Base-by-base conservation (phyloP, 768 basidiomycete species). In the Macrolepiota dolichaula region DNA sequence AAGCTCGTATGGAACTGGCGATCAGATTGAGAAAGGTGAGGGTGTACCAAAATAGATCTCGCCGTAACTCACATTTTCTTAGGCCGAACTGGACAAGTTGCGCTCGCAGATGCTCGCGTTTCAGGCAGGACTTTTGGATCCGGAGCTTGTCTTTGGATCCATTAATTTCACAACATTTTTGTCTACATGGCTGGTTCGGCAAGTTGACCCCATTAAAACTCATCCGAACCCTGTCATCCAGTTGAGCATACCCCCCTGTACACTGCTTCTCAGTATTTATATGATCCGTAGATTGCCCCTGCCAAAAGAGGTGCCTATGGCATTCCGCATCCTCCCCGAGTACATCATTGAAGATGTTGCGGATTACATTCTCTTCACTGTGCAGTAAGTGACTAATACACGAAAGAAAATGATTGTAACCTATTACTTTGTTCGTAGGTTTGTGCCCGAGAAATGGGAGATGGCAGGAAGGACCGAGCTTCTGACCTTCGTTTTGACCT, bases 331-430 rank as follows among this genome's bases (percentile, higher is more conserved):
- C 57, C 81, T 98, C 29, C 97, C 97, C 0, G 97, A 99, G 72
- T 96, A 95, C 70, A 83, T 97, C 13, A 73, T 98, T 44, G 97
- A 98, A 70, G 96, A 98, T 69, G 85, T 98, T 5, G 89, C 94
- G 1, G 94, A 96, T 61, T 96, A 92, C 69, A 81, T 92, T 57
- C 81, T 89, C 56, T 98, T 94, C 70, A 81, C 90, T 15, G 85
- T 92, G 10, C 86, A 89, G 92, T 95, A 67, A 62, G 86, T 40
- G 7, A 11, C 22, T 15, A 17, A 17, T 17, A n/a, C 3, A 9
- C 22, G 27, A 11, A 32, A 19, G 3, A 17, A 61, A 2, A 42
- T 17, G 3, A 13, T 35, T 47, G 52, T 46, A 6, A 17, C n/a
- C n/a, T 17, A 10, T 53, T 52, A 22, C 0, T 11, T 36, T 32